Evolutionary conservation across 179 eudicot species (phyloP), one percentile per base, ranked within the genome.

Genomic region (Beta macrorhiza): DNA sequence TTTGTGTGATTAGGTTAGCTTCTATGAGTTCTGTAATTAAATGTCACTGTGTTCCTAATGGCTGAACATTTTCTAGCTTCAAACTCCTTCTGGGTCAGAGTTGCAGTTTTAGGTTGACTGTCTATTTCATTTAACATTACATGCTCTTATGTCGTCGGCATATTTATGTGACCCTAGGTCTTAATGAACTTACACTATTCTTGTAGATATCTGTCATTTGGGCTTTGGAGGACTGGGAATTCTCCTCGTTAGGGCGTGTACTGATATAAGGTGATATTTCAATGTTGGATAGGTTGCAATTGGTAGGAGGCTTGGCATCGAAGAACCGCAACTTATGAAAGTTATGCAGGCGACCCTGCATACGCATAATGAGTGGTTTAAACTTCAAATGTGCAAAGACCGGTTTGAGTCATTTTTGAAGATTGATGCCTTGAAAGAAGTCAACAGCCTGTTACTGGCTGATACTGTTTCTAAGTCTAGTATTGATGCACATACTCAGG

Each of bases 311-410:
- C 88, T 93, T 79, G 97, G 93, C 19, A 87, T 92, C 67, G 94
- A 91, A 84, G 97, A 95, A 87, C 99, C 98, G 57, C 90, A 88
- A 84, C 94, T 93, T 59, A 89, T 92, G 95, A 92, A 89, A 90
- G 85, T 93, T 29, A 88, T 93, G 84, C 91, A 92, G 88, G 89
- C 95, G 8, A 87, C 90, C 17, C 88, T 92, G 63, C 80, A 91
- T 79, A 87, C 95, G 3, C 98, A 95, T 67, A 87, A 61, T 73
- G 99, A 93, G 83, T 95, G 94, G 98, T 93, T 92, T 80, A 92
- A 95, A 82, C 91, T 92, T 69, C 98, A 95, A 74, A 95, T 90
- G 98, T 91, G 97, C 80, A 92, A 93, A 78, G 98, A 93, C 76
- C 91, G 85, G 13, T 95, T 95, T 91, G 95, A 91, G 83, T 92